Evolutionary conservation across 2,329 filamentous ascomycete genomes (phyloP), one percentile per base, ranked within the genome.

Genomic region (Fusarium dimerum): DNA sequence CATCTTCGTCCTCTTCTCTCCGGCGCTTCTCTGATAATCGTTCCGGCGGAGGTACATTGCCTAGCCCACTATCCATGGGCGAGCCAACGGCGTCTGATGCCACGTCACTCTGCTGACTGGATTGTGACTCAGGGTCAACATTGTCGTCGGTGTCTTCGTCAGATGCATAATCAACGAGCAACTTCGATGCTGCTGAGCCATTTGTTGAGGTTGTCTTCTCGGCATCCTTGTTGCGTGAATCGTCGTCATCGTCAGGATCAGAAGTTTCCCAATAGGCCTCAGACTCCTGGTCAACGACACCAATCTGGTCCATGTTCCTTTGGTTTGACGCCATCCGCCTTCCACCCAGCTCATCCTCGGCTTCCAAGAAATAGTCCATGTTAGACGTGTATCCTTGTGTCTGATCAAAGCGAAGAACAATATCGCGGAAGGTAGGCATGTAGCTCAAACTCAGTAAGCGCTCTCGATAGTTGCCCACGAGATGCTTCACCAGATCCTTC

Each of bases 221-320:
- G 42, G 64, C 68, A 16, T 64, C 59, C 56, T 73, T 68, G 62
- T 71, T 61, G 48, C 62, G 61, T 51, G 73, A 63, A 57, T 78
- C 76, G 56, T 86, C 77, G 12, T 91, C 90, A 7, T 96, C 92
- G 54, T 92, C 88, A 43, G 94, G 90, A 62, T 97, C 92, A 1
- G 89, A 91, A 0, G 83, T 85, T 64, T 96, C 93, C 81, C 95
- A 97, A 71, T 97, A 99, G 41, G 93, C 91, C 65, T 97, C 93
- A 69, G 97, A 90, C 11, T 87, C 85, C 6, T 87, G 81, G 67
- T 97, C 93, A 11, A 36, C 32, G 66, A 92, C 82, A 1, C 71
- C 58, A 10, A 83, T 71, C 48, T 96, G 92, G 66, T 90, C 90
- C 68, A 95, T 81, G 42, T 79, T 83, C 71, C 88, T 88, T 55